phyloP scores from a whole-genome alignment of 2,329 filamentous ascomycete species.

The Trichoderma koningii region DNA sequence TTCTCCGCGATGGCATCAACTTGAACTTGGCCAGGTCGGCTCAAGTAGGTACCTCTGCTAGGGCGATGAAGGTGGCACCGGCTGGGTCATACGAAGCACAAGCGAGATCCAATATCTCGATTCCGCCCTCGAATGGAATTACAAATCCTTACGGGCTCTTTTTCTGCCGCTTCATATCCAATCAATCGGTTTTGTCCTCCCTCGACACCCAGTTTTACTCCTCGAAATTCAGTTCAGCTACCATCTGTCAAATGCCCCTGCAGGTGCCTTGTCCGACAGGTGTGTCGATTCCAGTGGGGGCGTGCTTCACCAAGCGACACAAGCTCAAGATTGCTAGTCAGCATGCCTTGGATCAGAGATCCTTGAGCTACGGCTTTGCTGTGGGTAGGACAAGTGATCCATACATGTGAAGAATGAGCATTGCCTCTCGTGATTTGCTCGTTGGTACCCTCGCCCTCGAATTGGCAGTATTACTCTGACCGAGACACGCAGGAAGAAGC shows the following conservation, averaged over 20 bases:
- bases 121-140: neutral
- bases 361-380: constrained; percentile 4
- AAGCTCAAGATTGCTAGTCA: constrained; percentile 2
- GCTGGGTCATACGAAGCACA: neutral
- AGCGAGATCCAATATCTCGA: neutral
- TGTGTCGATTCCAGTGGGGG: constrained; percentile 17
- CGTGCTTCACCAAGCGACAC: constrained; percentile 20
- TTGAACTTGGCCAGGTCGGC: neutral
- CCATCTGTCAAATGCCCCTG: constrained; percentile 22
- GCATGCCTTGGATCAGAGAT: constrained; percentile 29
- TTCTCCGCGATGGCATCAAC: neutral
- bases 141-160: neutral
- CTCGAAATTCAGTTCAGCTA: neutral
- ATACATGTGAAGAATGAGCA: neutral
- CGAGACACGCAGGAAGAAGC: constrained; percentile 23
- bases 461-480: neutral
- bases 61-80: neutral
- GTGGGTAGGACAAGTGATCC: neutral
- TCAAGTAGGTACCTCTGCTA: neutral
- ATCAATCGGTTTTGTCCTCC: neutral
- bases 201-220: neutral
- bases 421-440: constrained; percentile 23
- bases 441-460: constrained; percentile 9
- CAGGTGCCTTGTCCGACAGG: constrained; percentile 23
- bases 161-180: neutral